Conservation (phyloP, 2,329 filamentous ascomycete species). For the Clathrospora elynae region DNA sequence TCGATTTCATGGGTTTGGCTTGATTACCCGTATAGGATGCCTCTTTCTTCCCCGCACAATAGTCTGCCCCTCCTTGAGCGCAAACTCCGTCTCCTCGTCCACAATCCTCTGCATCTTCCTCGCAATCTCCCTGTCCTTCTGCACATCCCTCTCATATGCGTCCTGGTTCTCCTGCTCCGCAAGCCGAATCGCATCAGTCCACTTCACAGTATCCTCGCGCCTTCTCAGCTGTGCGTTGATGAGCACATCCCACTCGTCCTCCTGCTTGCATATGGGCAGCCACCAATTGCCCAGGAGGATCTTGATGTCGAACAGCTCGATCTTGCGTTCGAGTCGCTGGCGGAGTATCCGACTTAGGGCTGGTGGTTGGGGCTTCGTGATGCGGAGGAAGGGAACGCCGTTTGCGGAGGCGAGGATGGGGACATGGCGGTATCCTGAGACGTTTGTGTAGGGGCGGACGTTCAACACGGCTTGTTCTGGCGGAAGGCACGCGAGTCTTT, state of each 20-base stretch:
- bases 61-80: conserved; percentile 46
- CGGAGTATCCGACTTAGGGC: conserved; percentile 64
- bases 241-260: conserved; percentile 57
- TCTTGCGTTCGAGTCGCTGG: conserved; percentile 56
- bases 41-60: conserved; percentile 35
- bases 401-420: conserved; percentile 63
- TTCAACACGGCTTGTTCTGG: conserved; percentile 52
- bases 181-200: conserved; percentile 37
- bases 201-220: conserved; percentile 28
- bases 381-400: conserved; percentile 67
- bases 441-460: conserved; percentile 55
- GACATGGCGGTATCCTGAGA: conserved; percentile 62
- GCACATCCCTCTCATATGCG: conserved; percentile 24
- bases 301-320: conserved; percentile 49
- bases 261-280: conserved; percentile 47
- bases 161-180: conserved; percentile 22
- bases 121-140: conserved; percentile 42
- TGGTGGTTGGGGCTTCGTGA: conserved; percentile 67
- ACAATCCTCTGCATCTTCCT: conserved; percentile 55
- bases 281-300: conserved; percentile 52
- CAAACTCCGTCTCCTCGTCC: conserved; percentile 54
- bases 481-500: conserved; percentile 44
- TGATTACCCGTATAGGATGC: conserved; percentile 29
- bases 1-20: conserved; percentile 11
- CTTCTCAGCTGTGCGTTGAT: conserved; percentile 27